A percentile compares a stretch with the other conserved stretches of the same genome.
These are phyloP conservation scores for Begonia loranthoides DNA, from an alignment of 306 rosid genomes.

Conservation along the genomic window DNA sequence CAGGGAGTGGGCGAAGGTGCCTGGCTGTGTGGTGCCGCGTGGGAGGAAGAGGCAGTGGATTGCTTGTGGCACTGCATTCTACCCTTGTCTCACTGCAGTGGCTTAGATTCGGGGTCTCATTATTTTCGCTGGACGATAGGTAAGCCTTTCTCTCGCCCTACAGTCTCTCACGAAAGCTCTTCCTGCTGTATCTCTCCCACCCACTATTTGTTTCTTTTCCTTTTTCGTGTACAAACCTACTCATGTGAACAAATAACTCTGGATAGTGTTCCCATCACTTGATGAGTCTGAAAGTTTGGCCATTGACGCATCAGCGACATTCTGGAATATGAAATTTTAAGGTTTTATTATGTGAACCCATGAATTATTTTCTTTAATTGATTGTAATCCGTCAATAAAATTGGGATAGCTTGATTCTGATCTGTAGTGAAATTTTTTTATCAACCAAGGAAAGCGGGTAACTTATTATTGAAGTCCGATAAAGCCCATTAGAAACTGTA, in stretches of 20 bases:
- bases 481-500: no score
- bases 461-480: no score
- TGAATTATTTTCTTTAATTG: no score
- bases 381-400: no score
- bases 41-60: conserved; percentile 60
- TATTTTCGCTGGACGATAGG: conserved; percentile 11
- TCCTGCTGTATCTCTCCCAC: background rate
- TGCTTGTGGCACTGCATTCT: conserved; percentile 66
- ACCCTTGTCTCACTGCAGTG: conserved; percentile 55
- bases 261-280: no score
- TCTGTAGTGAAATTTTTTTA: no score
- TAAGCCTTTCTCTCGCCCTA: background rate
- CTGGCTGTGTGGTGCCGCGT: conserved; percentile 46
- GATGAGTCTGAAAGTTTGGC: no score
- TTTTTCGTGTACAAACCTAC: background rate
- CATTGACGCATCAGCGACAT: no score
- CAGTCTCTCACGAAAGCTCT: background rate
- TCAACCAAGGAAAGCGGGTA: no score
- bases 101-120: conserved; percentile 32
- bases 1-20: conserved; percentile 82
- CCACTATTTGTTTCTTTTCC: background rate
- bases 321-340: no score
- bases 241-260: background rate
- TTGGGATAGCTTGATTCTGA: no score
- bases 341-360: no score